phyloP scores from a whole-genome alignment of 441 rosid genomes.

The Adansonia gregorii region DNA sequence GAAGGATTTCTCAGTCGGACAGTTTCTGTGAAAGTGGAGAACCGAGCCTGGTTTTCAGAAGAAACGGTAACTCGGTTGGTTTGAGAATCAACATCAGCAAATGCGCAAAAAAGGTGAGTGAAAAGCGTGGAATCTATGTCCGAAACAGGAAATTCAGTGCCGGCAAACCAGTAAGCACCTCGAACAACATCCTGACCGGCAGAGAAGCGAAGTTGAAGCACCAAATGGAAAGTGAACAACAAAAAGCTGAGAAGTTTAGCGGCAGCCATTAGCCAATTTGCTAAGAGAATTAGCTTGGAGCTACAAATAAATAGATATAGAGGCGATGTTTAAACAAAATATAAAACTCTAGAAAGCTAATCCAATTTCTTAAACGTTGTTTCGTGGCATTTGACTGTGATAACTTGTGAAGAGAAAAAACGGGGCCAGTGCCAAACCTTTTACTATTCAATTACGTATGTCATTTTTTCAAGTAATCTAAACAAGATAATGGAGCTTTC shows the following conservation, averaged over 20 bases:
- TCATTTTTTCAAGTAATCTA: too few relatives aligned
- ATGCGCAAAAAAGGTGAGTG: slow-evolving; percentile 54
- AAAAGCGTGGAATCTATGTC: slow-evolving; percentile 45
- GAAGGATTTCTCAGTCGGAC: slow-evolving; percentile 42
- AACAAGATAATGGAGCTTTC: too few relatives aligned
- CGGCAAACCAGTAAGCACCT: slow-evolving; percentile 47
- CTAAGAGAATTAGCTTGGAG: background rate
- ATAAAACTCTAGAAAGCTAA: too few relatives aligned
- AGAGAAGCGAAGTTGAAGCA: slow-evolving; percentile 20
- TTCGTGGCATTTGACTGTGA: background rate
- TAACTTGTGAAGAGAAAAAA: background rate
- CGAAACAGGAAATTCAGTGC: slow-evolving; percentile 35
- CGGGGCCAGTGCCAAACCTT: too few relatives aligned
- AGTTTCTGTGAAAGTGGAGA: slow-evolving; percentile 39
- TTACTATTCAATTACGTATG: too few relatives aligned
- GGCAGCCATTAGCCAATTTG: background rate
- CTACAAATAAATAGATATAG: background rate
- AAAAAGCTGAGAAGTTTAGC: slow-evolving; percentile 1
- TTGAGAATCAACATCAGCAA: slow-evolving; percentile 36
- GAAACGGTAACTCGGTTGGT: slow-evolving; percentile 39
- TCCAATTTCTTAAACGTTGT: too few relatives aligned
- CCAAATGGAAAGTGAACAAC: background rate
- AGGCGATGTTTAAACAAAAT: background rate
- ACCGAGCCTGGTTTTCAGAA: slow-evolving; percentile 31
- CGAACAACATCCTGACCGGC: slow-evolving; percentile 33